Percentiles rank a stretch among this genome's conserved stretches.
phyloP scores from a whole-genome alignment of 495 filamentous ascomycete species.

The Oidiodendron maius region DNA sequence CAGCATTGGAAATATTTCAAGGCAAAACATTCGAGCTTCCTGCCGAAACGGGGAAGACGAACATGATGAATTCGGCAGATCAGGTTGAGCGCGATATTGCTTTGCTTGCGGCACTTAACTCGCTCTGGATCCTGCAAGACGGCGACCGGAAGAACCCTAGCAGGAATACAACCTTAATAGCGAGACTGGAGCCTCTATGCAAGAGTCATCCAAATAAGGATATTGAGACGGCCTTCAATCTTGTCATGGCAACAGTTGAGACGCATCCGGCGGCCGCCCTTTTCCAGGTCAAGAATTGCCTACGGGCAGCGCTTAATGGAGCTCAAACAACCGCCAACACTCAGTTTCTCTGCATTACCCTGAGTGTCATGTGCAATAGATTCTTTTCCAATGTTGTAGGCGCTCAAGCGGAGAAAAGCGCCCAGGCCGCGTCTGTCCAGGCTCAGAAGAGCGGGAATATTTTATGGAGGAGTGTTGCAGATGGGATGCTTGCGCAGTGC shows the following conservation, averaged over 20 bases:
- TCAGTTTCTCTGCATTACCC: conserved; percentile 73
- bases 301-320: conserved; percentile 52
- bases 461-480: conserved; percentile 81
- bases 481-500: conserved; percentile 71
- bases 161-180: conserved; percentile 49
- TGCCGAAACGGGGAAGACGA: conserved; percentile 28
- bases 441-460: conserved; percentile 68
- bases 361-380: conserved; percentile 77
- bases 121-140: conserved; percentile 73
- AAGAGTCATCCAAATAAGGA: conserved; percentile 61
- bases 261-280: conserved; percentile 50
- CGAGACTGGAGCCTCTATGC: conserved; percentile 62
- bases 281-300: conserved; percentile 68
- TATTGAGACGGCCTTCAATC: conserved; percentile 69
- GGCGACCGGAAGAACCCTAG: conserved; percentile 43
- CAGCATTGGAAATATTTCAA: conserved; percentile 61
- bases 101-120: conserved; percentile 75
- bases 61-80: conserved; percentile 29
- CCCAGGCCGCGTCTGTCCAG: conserved; percentile 65
- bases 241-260: conserved; percentile 65
- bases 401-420: conserved; percentile 86
- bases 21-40: conserved; percentile 47
- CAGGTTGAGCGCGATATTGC: conserved; percentile 64
- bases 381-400: conserved; percentile 85
- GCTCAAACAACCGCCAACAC: conserved; percentile 44